Base-by-base conservation (phyloP, 2,329 filamentous ascomycete genomes). In the Paraphaeosphaeria minitans region DNA sequence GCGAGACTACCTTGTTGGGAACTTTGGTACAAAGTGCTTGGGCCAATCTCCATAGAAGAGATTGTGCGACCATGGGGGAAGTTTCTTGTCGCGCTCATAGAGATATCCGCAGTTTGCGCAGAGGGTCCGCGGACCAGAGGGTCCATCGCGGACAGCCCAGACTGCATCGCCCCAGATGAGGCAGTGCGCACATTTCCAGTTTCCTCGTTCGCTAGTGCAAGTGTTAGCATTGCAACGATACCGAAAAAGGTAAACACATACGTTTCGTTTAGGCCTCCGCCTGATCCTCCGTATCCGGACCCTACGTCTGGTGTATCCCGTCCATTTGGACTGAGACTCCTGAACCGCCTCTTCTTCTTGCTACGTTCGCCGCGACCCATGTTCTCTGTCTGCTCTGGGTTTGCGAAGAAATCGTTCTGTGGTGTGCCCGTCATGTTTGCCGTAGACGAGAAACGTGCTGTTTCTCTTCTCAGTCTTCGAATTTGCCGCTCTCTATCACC, bases 81-180 rank as follows among this genome's bases (percentile, higher is more conserved):
- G 83, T 64, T 89, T 88, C 77, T 91, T 89, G 77, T 96, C 91
- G 55, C 92, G 89, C 78, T 97, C 94, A 75, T 91, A 97, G 21
- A 94, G 80, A 67, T 93, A 89, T 57, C 93, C 94, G 75, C 94
- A 98, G 75, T 96, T 97, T 78, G 93, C 91, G 80, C 94, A 98
- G 4, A 98, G 86, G 31, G 91, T 90, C 78, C 91, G 89, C 63
- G 91, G 85, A 55, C 93, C 94, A 55, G 86, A 83, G 14, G 95
- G 95, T 24, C 95, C 95, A 78, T 98, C 93, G 68, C 95, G 84
- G 3, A 98, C 94, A 50, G 92, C 93, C 95, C 95, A 99, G 9
- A 97, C 92, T 29, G 92, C 90, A 50, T 89, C 89, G 16, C 94
- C 95, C 87, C 91, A 94, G 35, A 97, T 87, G 60, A 84, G 84